Base-by-base conservation (phyloP, 108 stramenopile genomes). In the Chaetoceros muelleri region DNA sequence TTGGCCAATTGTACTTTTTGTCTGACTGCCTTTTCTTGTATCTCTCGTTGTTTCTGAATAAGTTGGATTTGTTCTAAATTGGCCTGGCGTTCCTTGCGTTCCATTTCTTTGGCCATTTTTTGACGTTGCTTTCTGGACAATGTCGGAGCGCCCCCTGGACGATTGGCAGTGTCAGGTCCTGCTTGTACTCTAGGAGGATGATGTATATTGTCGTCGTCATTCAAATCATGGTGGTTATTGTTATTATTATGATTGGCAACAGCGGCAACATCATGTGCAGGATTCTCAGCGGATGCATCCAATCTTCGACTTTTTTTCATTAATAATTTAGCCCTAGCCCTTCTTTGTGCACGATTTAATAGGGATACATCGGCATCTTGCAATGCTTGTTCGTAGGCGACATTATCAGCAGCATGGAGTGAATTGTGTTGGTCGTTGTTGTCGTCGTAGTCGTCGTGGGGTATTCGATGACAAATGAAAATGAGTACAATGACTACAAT, bases 331-430 rank as follows among this genome's bases (percentile, higher is more conserved):
- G 34, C 34, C 13, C 34, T 40, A 10, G 5, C 8, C 34, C 34
- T 40, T 40, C 34, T 40, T 40, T 40, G 34, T 40, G 34, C 34
- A 40, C 34, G 34, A 40, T 40, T 40, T 40, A 40, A 40, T 40
- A 40, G 13, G 13, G 5, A 40, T 13, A 40, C 34, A 40, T 40
- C 34, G 13, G 34, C 13, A 10, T 40, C 8, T 40, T 40, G 8
- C 5, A 40, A 13, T 13, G 13, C 5, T 40, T 40, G 34, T 40
- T 40, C 34, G 13, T 40, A 40, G 34, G 34, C 5, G 5, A 13
- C 8, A 5, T 13, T 13, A 10, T 13, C 34, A 40, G n/a, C n/a
- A n/a, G n/a, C n/a, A n/a, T n/a, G n/a, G n/a, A n/a, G n/a, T n/a
- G n/a, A n/a, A n/a, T n/a, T n/a, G n/a, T n/a, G n/a, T n/a, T n/a